Percentiles rank a stretch among this genome's conserved stretches.
phyloP scores from a whole-genome alignment of 2,329 filamentous ascomycete genomes.

The Clonostachys chloroleuca region DNA sequence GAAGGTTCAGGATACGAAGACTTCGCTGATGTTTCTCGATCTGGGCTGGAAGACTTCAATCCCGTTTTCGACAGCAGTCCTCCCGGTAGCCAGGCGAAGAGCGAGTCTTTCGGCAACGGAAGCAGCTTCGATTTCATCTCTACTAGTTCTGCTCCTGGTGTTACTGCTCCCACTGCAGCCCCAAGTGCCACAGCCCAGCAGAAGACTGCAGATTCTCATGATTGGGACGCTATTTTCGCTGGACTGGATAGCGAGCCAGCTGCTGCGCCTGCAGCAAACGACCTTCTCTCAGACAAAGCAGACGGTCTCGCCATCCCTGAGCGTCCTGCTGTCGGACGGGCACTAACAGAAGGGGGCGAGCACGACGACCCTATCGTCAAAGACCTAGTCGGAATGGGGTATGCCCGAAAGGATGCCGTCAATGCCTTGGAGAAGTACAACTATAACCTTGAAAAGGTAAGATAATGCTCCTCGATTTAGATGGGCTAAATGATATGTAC shows the following conservation, averaged over 20 bases:
- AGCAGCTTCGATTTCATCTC: slow-evolving; percentile 57
- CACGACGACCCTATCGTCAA: slow-evolving; percentile 92
- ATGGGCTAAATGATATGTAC: neutral
- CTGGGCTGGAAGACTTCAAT: slow-evolving; percentile 74
- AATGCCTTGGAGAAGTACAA: slow-evolving; percentile 88
- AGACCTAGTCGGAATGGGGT: slow-evolving; percentile 87
- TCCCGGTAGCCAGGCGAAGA: slow-evolving; percentile 48
- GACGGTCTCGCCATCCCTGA: slow-evolving; percentile 6
- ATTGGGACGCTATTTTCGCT: slow-evolving; percentile 95
- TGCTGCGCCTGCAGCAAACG: slow-evolving; percentile 6
- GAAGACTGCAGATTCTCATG: slow-evolving; percentile 52
- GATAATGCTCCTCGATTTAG: slow-evolving; percentile 18
- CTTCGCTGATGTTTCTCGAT: slow-evolving; percentile 69
- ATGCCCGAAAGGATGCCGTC: slow-evolving; percentile 67
- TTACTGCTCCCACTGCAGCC: slow-evolving; percentile 15
- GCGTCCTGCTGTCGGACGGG: slow-evolving; percentile 47
- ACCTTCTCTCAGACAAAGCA: neutral
- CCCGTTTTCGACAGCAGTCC: slow-evolving; percentile 73
- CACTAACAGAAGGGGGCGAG: slow-evolving; percentile 67
- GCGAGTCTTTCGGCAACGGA: slow-evolving; percentile 49
- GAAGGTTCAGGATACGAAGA: slow-evolving; percentile 77
- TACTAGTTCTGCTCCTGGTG: slow-evolving; percentile 20
- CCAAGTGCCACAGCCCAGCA: slow-evolving; percentile 31
- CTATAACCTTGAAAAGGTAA: slow-evolving; percentile 91
- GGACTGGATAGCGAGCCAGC: slow-evolving; percentile 54